These are phyloP conservation scores for Pezizomycotina sp. DNA, from an alignment of 2,329 filamentous ascomycete genomes.

Conservation along the genomic window DNA sequence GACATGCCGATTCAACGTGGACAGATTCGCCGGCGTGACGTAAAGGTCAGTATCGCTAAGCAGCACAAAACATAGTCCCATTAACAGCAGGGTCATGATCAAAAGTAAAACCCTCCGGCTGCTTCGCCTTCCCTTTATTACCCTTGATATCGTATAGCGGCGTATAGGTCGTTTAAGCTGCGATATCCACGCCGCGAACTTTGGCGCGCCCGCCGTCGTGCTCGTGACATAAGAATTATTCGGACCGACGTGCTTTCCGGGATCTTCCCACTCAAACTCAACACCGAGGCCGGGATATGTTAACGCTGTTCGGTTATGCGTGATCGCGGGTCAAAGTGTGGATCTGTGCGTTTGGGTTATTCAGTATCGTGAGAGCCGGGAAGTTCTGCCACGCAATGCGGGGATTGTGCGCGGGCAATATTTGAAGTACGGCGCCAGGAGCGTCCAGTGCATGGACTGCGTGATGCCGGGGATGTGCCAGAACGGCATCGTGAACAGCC, in stretches of 20 bases:
- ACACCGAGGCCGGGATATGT: conserved; percentile 59
- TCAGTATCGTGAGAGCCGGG: conserved; percentile 51
- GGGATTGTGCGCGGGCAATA: conserved; percentile 57
- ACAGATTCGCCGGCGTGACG: conserved; percentile 62
- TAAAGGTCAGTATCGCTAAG: conserved; percentile 52
- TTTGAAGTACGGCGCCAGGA: conserved; percentile 65
- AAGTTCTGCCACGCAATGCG: conserved; percentile 74
- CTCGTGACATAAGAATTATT: conserved; percentile 67
- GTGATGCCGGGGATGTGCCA: conserved; percentile 69
- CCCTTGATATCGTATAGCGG: conserved; percentile 38
- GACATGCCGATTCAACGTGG: conserved; percentile 58
- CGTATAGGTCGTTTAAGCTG: conserved; percentile 64
- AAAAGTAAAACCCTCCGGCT: conserved; percentile 53
- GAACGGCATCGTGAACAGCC: conserved; percentile 63
- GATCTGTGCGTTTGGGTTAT: conserved; percentile 53
- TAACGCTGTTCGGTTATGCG: conserved; percentile 51
- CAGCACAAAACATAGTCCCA: conserved; percentile 61
- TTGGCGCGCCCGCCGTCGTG: conserved; percentile 41
- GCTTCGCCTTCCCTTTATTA: conserved; percentile 48
- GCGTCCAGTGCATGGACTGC: conserved; percentile 71
- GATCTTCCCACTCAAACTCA: conserved; percentile 53
- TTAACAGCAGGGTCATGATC: conserved; percentile 53
- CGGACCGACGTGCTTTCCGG: conserved; percentile 53
- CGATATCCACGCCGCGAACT: conserved; percentile 57
- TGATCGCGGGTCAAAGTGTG: conserved; percentile 47